Evolutionary conservation across 192 early-diverging fungal genomes (phyloP), one percentile per base, ranked within the genome.

Genomic region (Coemansia sp.): DNA sequence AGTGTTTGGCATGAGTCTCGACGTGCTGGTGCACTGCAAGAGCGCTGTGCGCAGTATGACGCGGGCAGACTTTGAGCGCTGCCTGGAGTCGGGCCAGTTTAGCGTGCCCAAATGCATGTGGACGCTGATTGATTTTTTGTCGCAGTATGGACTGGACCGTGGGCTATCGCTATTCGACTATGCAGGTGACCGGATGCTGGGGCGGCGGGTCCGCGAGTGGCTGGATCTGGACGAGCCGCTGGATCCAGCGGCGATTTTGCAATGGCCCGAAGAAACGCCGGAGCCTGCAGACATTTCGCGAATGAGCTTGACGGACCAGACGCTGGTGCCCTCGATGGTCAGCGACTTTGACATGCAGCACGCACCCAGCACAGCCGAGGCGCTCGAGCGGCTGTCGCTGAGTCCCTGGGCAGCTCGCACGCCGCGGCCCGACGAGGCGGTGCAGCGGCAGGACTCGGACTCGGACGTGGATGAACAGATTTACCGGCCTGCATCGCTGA

Each of bases 1-100:
- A 5, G 88, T 87, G 61, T 92, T 89, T 68, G 92, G 90, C 3
- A 82, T 80, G 60, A 77, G 68, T 0, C 53, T 97, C 26, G 87
- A 88, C 19, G 68, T 83, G 14, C 68, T 97, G 13, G 74, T 82
- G 4, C 78, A 80, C 7, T 61, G 87, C 52, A 76, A 83, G 15
- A 43, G 70, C 33, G 82, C 91, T 0, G 78, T 88, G 6, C 72
- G 84, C 40, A 49, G 47, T 1, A 81, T 81, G 83, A 62, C 52
- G 6, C 59, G 68, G 1, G 72, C 72, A 1, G 79, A 83, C 46
- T 68, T 76, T 60, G 72, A 81, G 53, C 45, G 35, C 19, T 65
- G 70, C 39, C 54, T 65, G 20, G 33, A 31, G 12, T 59, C 64
- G 13, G 50, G 82, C 41, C 57, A 68, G 65, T 61, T 78, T 55